Base-by-base conservation (phyloP, 2,329 filamentous ascomycete genomes). In the Teratosphaeria nubilosa region DNA sequence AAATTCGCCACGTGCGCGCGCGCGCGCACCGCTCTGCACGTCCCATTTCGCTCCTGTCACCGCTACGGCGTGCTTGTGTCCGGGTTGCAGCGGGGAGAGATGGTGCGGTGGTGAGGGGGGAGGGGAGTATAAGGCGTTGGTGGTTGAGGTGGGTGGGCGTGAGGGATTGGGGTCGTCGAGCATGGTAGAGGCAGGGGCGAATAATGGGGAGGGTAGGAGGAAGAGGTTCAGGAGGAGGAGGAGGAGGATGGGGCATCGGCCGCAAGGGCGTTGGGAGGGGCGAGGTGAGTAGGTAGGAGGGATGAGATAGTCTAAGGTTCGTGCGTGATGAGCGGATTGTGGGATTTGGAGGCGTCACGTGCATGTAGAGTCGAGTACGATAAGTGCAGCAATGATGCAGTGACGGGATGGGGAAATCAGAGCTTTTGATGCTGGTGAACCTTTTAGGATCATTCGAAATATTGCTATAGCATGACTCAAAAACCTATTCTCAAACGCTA, bases 401-500 rank as follows among this genome's bases (percentile, higher is more conserved):
- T 30, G 27, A 5, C 27, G 7, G 5, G 27, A 30, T 30, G 27
- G 2, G 1, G 27, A 5, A 4, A 30, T 30, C 5, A 30, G 27
- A 30, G 0, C 7, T 30, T 4, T 30, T 7, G 27, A 7, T 30
- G 27, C 27, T 30, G 20, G 4, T 20, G 30, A 14, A 14, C 25
- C 14, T 5, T 32, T 30, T 4, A n/a, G 6, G 6, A 53, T 6
- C 9, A 11, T 24, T 53, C 51, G 16, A 13, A 53, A 14, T 5
- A 4, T 53, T 16, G 51, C 14, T 27, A 53, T 7, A 30, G 27
- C 27, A 30, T 30, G 6, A 30, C 51, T 16, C 51, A 27, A 30
- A 22, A 30, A 7, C 27, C 27, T 30, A 20, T 30, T 37, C 51
- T 30, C 31, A 30, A 53, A 62, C 48, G 57, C 37, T 57, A 58